Percentiles rank a stretch among this genome's conserved stretches.
Evolutionary conservation across 1,139 yeast genomes (phyloP).

Genomic region (Ashbya aceris): DNA sequence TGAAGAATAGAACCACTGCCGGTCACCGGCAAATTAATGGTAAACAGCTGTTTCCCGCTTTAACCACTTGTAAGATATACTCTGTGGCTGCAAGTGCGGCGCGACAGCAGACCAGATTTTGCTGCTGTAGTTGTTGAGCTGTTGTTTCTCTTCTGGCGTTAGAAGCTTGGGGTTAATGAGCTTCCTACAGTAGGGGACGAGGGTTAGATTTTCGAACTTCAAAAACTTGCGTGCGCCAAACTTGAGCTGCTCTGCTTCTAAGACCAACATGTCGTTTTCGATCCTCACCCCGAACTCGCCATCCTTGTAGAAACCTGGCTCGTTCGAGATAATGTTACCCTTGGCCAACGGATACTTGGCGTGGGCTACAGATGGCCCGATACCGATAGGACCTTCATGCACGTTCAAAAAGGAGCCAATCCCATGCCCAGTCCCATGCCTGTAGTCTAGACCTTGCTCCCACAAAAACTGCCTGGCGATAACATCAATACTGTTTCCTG

Average conservation of each 20-base stretch:
- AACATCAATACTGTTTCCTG: slow-evolving; percentile 75
- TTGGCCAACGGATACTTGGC: slow-evolving; percentile 27
- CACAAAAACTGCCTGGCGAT: slow-evolving; percentile 87
- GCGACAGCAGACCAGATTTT: slow-evolving; percentile 50
- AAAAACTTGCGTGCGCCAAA: slow-evolving; percentile 51
- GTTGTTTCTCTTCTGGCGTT: slow-evolving; percentile 49
- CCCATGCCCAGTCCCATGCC: slow-evolving; percentile 98
- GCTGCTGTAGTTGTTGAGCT: slow-evolving; percentile 64
- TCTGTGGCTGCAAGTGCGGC: slow-evolving; percentile 40
- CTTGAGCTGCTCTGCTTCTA: slow-evolving; percentile 27
- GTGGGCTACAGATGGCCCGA: slow-evolving; percentile 49
- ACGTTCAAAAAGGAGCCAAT: slow-evolving; percentile 87
- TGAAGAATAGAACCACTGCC: too few relatives aligned
- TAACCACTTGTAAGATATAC: slow-evolving; percentile 61
- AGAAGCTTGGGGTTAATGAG: slow-evolving; percentile 54
- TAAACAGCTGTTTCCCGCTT: slow-evolving; percentile 53
- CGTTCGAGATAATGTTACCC: slow-evolving; percentile 83
- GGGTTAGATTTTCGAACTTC: slow-evolving; percentile 76
- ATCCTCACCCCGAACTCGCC: slow-evolving; percentile 91
- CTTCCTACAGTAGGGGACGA: slow-evolving; percentile 77
- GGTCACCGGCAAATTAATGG: slow-evolving; percentile 12
- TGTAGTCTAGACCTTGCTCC: slow-evolving; percentile 80
- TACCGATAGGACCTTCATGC: slow-evolving; percentile 94
- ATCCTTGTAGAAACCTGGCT: slow-evolving; percentile 92
- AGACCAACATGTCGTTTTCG: slow-evolving; percentile 66